Evolutionary conservation across 345 rosid species (phyloP).

Genomic region (Orychophragmus violaceus): DNA sequence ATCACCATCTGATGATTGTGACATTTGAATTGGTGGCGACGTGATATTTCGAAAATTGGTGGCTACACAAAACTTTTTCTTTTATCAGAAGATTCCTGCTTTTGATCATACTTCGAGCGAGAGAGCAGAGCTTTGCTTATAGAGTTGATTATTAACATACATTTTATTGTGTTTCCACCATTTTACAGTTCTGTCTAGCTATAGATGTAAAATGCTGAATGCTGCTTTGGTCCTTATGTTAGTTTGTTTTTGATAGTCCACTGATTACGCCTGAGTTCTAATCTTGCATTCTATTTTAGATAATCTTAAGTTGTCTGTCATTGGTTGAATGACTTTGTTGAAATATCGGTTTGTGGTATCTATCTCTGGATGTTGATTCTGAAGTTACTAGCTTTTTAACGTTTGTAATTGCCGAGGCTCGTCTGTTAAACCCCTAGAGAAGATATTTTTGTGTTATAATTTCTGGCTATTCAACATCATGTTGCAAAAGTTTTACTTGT

Average conservation of each 20-base stretch:
- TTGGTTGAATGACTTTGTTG: no score
- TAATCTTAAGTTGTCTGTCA: no score
- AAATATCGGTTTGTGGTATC: no score
- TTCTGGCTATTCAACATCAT: not conserved
- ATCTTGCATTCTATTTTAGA: not conserved
- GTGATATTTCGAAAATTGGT: no score
- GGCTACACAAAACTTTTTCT: not conserved
- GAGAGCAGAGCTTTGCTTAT: no score
- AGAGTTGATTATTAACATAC: not conserved
- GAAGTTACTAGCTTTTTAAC: not conserved
- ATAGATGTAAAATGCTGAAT: not conserved
- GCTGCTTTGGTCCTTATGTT: not conserved
- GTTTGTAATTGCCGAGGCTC: not conserved
- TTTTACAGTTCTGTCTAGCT: not conserved
- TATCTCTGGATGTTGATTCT: conserved; percentile 1
- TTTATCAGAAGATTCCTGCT: no score
- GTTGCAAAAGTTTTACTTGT: not conserved
- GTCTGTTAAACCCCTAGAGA: not conserved
- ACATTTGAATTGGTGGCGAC: not conserved
- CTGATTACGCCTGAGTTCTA: not conserved
- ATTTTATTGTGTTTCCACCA: not conserved
- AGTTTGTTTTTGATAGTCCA: not conserved
- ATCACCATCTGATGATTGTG: not conserved
- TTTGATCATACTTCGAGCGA: no score
- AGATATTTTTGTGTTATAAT: not conserved